Conservation (phyloP, 2,329 filamentous ascomycete species). For the Epichloe sp. region DNA sequence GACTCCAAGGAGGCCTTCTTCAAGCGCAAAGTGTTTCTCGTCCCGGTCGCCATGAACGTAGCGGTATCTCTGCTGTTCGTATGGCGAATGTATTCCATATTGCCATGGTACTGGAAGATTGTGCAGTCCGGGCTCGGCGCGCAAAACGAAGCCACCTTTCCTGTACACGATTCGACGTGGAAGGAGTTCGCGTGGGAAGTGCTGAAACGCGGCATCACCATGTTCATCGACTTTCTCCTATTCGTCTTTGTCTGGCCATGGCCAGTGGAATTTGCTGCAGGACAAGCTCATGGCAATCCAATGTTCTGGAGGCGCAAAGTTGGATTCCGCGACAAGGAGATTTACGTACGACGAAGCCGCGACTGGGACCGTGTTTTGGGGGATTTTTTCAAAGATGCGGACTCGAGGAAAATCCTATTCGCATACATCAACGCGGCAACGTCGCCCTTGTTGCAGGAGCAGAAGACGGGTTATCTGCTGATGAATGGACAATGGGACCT, state of each 20-base stretch:
- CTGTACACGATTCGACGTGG: constrained; percentile 43
- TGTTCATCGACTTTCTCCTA: constrained; percentile 63
- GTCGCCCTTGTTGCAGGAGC: constrained; percentile 47
- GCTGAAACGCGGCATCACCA: constrained; percentile 44
- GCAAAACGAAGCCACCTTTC: constrained; percentile 52
- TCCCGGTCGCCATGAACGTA: constrained; percentile 67
- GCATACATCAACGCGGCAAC: constrained; percentile 56
- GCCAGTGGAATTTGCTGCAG: constrained; percentile 60
- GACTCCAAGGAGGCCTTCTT: constrained; percentile 56
- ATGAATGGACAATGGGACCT: constrained; percentile 80
- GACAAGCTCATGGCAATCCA: constrained; percentile 45
- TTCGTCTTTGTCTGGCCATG: constrained; percentile 57
- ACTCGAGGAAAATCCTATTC: constrained; percentile 44
- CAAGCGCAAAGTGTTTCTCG: constrained; percentile 72
- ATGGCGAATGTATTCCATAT: constrained; percentile 54
- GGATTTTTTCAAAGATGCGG: constrained; percentile 38
- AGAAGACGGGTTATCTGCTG: constrained; percentile 79
- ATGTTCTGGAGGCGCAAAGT: constrained; percentile 58
- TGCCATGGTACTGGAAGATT: constrained; percentile 61
- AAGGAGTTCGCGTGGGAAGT: constrained; percentile 43
- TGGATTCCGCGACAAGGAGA: constrained; percentile 67
- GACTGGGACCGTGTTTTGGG: constrained; percentile 52
- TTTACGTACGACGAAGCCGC: constrained; percentile 67
- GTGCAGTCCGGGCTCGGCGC: constrained; percentile 52
- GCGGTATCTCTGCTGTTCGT: constrained; percentile 49